phyloP scores from a whole-genome alignment of 2,329 filamentous ascomycete species.

The Arachnomyces sp. region DNA sequence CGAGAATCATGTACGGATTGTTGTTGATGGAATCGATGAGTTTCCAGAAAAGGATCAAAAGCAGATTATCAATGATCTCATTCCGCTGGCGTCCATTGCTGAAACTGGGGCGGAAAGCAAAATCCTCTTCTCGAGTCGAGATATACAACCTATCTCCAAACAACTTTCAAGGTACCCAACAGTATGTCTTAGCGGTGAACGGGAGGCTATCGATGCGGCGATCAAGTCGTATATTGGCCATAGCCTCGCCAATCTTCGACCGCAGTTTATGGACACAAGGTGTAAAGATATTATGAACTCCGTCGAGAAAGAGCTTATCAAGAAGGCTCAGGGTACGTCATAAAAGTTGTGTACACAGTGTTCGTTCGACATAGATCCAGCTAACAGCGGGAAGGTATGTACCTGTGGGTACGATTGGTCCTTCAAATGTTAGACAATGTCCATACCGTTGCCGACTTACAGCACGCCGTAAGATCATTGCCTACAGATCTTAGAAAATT shows the following conservation, averaged over 20 bases:
- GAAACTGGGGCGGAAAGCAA: conserved; percentile 7
- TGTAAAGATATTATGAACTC: not conserved
- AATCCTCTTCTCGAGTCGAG: conserved; percentile 11
- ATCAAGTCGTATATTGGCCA: conserved; percentile 9
- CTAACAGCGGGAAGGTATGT: conserved; percentile 11
- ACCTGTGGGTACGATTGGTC: conserved; percentile 15
- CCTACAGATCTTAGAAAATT: conserved; percentile 10
- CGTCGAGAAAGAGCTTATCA: conserved; percentile 4
- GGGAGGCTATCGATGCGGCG: conserved; percentile 2
- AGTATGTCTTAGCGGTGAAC: conserved; percentile 8
- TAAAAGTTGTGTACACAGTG: not conserved
- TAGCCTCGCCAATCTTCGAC: conserved; percentile 3
- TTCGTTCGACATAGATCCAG: not conserved
- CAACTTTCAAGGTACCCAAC: conserved; percentile 1
- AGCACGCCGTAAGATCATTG: conserved; percentile 7
- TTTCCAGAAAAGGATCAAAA: conserved; percentile 13
- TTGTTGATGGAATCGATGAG: conserved; percentile 25
- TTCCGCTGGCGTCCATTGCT: conserved; percentile 1
- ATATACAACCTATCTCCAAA: conserved; percentile 4
- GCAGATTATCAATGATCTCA: conserved; percentile 13
- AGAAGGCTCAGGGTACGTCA: conserved; percentile 7
- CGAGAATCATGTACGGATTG: conserved; percentile 11
- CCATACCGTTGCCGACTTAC: conserved; percentile 7
- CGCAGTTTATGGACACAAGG: conserved; percentile 1
- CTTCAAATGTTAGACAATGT: conserved; percentile 6